Conservation (phyloP, 2,329 filamentous ascomycete species). For the Hypoxylon sp. region DNA sequence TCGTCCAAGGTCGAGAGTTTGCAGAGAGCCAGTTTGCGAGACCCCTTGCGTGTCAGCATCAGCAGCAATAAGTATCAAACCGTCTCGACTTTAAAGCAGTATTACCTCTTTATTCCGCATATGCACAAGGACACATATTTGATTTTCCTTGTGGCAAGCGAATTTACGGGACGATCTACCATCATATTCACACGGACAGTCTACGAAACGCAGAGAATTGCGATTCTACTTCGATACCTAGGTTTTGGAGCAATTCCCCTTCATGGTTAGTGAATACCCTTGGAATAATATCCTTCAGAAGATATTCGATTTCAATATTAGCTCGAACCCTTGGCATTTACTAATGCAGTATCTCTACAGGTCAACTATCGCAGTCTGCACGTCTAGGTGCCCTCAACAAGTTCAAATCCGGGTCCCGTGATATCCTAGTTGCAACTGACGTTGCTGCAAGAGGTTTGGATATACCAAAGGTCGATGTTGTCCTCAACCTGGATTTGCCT, state of each 20-base stretch:
- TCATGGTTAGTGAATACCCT: conserved; percentile 67
- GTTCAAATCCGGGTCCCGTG: conserved; percentile 83
- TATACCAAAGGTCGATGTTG: conserved; percentile 90
- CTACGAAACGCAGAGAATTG: conserved; percentile 87
- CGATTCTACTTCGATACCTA: conserved; percentile 85
- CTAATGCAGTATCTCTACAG: conserved; percentile 30
- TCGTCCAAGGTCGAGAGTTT: conserved; percentile 93
- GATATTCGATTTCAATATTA: background rate
- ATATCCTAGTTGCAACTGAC: conserved; percentile 93
- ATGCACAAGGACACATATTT: conserved; percentile 92
- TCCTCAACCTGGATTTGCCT: conserved; percentile 88
- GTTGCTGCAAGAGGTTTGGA: conserved; percentile 94
- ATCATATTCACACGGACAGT: conserved; percentile 96
- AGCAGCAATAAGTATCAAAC: conserved; percentile 90
- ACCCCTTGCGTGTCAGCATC: conserved; percentile 87
- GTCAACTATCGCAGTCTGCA: conserved; percentile 88
- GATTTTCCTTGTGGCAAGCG: conserved; percentile 82
- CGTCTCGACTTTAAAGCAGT: conserved; percentile 88
- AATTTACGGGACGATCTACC: conserved; percentile 85
- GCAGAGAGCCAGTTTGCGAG: conserved; percentile 88
- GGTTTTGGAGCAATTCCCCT: conserved; percentile 93
- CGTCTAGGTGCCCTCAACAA: conserved; percentile 91
- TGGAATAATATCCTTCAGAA: background rate
- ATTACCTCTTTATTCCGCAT: conserved; percentile 88
- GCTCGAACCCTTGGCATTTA: background rate